A percentile compares a stretch with the other conserved stretches of the same genome.
phyloP scores from a whole-genome alignment of 768 basidiomycete genomes.

The Phlegmacium glaucopus region DNA sequence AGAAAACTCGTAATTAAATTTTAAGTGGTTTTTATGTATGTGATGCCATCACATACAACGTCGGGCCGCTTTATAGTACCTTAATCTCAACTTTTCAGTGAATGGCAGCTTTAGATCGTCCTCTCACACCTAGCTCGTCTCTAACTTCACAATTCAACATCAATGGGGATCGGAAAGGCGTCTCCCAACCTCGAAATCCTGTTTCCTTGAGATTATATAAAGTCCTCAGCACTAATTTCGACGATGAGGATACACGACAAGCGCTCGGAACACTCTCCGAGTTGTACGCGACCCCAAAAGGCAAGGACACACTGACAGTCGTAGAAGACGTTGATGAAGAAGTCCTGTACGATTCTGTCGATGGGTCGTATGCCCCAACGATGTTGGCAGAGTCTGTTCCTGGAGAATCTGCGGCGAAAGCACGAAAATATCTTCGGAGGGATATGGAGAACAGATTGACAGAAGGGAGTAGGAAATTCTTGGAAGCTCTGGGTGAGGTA shows the following conservation, averaged over 20 bases:
- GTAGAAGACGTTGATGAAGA: constrained; percentile 27
- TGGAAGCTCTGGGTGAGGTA: constrained; percentile 83
- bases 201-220: constrained; percentile 89
- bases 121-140: too few relatives aligned
- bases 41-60: too few relatives aligned
- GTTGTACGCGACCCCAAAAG: constrained; percentile 51
- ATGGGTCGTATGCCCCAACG: constrained; percentile 8
- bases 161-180: constrained; percentile 17
- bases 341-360: constrained; percentile 31
- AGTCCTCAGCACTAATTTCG: constrained; percentile 77
- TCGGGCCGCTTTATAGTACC: too few relatives aligned
- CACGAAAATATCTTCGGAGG: constrained; percentile 73
- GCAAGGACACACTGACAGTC: constrained; percentile 26
- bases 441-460: constrained; percentile 85
- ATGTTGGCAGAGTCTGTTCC: constrained; percentile 33
- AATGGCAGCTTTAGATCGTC: too few relatives aligned
- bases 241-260: constrained; percentile 73
- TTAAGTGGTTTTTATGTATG: too few relatives aligned
- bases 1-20: too few relatives aligned
- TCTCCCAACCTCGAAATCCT: constrained; percentile 53
- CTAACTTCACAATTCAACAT: constrained; percentile 8
- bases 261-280: constrained; percentile 82
- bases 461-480: constrained; percentile 77
- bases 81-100: too few relatives aligned
- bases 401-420: constrained; percentile 67